Evolutionary conservation across 208 protist species (phyloP).

Genomic region (Acanthamoeba polyphaga): DNA sequence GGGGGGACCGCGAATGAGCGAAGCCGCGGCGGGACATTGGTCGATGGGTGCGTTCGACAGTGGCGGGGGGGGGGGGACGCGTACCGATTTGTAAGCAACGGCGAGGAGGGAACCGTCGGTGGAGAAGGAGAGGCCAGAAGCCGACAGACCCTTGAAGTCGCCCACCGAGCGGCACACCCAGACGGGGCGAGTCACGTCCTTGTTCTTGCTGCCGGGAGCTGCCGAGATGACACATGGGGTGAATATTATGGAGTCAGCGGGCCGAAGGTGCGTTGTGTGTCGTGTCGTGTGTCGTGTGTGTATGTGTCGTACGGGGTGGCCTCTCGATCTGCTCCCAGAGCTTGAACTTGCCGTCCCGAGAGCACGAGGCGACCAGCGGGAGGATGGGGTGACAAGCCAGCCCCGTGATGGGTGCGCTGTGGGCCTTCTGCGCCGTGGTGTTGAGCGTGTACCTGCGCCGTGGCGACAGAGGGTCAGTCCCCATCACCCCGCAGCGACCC

Average conservation of each 20-base stretch:
- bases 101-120: conserved; percentile 77
- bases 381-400: conserved; percentile 74
- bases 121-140: conserved; percentile 67
- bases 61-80: not conserved
- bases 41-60: too few species aligned
- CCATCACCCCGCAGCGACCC: not conserved
- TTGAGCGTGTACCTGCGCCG: conserved; percentile 2
- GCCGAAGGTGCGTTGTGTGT: too few species aligned
- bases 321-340: conserved; percentile 37
- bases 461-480: not conserved
- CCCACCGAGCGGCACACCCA: conserved; percentile 80
- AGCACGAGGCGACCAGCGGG: conserved; percentile 51
- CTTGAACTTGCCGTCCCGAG: conserved; percentile 79
- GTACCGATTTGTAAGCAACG: conserved; percentile 64
- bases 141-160: conserved; percentile 53
- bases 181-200: not conserved
- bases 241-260: not conserved
- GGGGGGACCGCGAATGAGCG: not conserved
- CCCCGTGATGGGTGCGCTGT: conserved; percentile 16
- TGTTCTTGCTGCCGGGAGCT: not conserved
- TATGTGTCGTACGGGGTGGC: not conserved
- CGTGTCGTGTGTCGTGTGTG: not conserved
- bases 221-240: not conserved
- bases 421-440: conserved; percentile 56
- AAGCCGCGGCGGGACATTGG: not conserved